Percentiles rank a stretch among this genome's conserved stretches.
These are phyloP conservation scores for Nannochloropsis gaditana DNA, from an alignment of 108 stramenopile species.

Conservation along the genomic window DNA sequence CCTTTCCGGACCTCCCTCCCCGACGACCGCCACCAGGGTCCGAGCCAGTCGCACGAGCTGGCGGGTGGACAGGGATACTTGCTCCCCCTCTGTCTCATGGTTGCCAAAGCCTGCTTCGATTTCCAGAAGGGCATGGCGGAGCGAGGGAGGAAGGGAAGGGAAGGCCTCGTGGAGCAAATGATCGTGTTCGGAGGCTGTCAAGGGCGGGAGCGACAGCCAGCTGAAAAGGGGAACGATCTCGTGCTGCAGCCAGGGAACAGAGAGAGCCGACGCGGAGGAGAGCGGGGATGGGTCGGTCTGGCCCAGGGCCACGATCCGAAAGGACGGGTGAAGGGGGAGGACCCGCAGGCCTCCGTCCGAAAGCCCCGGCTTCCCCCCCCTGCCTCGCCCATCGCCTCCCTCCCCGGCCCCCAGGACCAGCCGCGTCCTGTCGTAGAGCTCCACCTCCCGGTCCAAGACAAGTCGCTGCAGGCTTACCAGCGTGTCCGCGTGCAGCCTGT, in stretches of 20 bases:
- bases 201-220: constrained; percentile 47
- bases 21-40: constrained; percentile 2
- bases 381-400: no score
- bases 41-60: constrained; percentile 2
- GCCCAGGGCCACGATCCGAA: constrained; percentile 36
- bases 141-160: constrained; percentile 6
- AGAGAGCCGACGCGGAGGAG: background rate
- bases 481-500: constrained; percentile 50
- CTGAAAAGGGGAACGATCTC: constrained; percentile 40
- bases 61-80: background rate
- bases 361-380: no score
- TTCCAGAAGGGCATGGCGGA: background rate
- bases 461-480: background rate
- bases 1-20: background rate
- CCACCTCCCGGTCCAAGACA: background rate
- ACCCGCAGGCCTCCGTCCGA: background rate
- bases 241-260: constrained; percentile 25
- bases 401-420: background rate
- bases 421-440: background rate
- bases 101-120: background rate
- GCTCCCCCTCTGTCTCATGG: background rate
- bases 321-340: constrained; percentile 33
- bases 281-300: constrained; percentile 5
- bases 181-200: constrained; percentile 35
- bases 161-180: background rate